Evolutionary conservation across 768 basidiomycete species (phyloP), one percentile per base, ranked within the genome.

Genomic region (Rhizopogon roseolus): DNA sequence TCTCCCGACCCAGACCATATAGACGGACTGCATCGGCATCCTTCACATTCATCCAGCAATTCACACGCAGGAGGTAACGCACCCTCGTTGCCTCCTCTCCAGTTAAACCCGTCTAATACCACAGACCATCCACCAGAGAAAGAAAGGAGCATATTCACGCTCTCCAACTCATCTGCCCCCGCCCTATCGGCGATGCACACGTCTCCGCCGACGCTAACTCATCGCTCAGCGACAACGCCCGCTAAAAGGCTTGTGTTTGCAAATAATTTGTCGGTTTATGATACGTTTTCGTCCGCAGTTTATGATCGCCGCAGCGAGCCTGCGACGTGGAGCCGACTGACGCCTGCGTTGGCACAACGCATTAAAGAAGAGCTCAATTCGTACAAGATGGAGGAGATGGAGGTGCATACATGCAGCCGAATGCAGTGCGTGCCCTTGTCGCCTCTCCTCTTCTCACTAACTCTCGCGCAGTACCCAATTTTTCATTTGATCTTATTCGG

Each of bases 311-410:
- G 94, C 63, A 93, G 92, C 61, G 96, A 98, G 71, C 93, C 93
- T 19, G 95, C 94, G 44, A 98, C 96, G 27, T 98, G 94, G 86
- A 98, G 95, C 72, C 81, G 91, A 39, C 73, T 99, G 63, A 99
- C 97, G 50, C 97, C 96, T 41, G 85, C 88, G 54, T 76, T 98
- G 63, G 96, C 96, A 39, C 93, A 98, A 76, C 81, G 88, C 62
- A 98, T 99, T 71, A 99, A 99, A 79, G 93, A 96, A 73, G 93
- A 96, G 73, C 77, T 99, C 50, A 99, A 99, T 72, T 93, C 92
- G 53, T 98, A 91, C 74, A 98, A 98, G 79, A 92, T 98, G 90
- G 94, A 96, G 72, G 94, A 98, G 75, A 98, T 99, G 96, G 93
- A 95, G 68, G 94, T 99, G 57, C 96, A 98, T 71, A 90, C 90